These are phyloP conservation scores for Psilocybe cyanescens DNA, from an alignment of 768 basidiomycete species.

Conservation along the genomic window DNA sequence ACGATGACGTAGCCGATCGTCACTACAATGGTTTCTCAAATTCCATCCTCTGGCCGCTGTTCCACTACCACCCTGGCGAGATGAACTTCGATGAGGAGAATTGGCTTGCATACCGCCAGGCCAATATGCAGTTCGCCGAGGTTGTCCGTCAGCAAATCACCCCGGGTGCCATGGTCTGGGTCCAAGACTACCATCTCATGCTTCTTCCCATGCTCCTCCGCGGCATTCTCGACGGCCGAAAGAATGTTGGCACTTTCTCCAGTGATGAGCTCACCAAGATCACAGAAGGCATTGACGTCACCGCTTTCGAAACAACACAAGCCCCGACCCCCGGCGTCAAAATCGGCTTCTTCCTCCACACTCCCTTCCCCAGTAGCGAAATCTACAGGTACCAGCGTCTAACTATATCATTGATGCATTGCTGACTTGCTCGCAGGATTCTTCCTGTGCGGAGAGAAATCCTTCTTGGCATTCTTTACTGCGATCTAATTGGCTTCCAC, in stretches of 20 bases:
- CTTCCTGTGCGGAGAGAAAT: constrained; percentile 97
- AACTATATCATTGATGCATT: constrained; percentile 5
- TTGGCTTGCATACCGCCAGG: constrained; percentile 97
- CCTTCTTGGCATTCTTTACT: constrained; percentile 93
- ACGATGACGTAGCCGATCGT: constrained; percentile 97
- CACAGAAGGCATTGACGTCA: constrained; percentile 69
- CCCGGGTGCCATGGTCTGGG: constrained; percentile 97
- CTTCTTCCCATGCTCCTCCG: constrained; percentile 96
- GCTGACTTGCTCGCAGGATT: constrained; percentile 59
- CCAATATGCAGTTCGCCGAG: constrained; percentile 94
- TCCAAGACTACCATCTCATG: constrained; percentile 98
- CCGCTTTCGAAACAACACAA: constrained; percentile 41
- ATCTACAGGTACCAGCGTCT: constrained; percentile 76
- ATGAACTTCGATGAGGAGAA: constrained; percentile 99
- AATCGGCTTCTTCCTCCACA: constrained; percentile 98
- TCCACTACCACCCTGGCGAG: constrained; percentile 99
- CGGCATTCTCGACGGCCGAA: constrained; percentile 77
- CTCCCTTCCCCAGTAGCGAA: constrained; percentile 96
- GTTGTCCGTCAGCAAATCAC: constrained; percentile 78
- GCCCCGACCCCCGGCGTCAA: constrained; percentile 70
- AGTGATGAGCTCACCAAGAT: constrained; percentile 67
- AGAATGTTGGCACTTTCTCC: constrained; percentile 58
- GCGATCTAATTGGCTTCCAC: constrained; percentile 98
- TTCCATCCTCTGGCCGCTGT: constrained; percentile 98
- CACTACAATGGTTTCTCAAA: constrained; percentile 99